Evolutionary conservation across 805 yeast genomes (phyloP).

Genomic region (Priceomyces castillae): DNA sequence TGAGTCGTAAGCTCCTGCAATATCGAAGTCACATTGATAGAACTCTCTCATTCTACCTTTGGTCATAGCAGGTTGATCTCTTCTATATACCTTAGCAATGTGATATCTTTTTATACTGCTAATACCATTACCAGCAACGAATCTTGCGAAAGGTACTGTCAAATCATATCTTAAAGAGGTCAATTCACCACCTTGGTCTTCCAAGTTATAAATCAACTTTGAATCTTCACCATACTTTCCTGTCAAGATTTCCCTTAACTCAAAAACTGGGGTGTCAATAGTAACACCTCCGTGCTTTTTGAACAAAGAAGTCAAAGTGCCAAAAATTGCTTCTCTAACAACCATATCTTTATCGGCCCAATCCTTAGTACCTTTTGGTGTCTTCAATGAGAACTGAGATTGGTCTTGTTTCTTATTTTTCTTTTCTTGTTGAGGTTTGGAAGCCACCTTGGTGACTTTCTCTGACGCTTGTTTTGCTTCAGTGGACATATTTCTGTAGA

Average conservation of each 20-base stretch:
- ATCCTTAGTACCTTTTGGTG: constrained; percentile 96
- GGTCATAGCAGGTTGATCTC: constrained; percentile 99
- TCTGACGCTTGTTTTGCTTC: constrained; percentile 6
- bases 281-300: constrained; percentile 98
- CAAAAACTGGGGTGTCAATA: constrained; percentile 97
- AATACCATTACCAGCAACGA: constrained; percentile 92
- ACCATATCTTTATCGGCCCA: constrained; percentile 99
- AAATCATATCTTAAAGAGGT: constrained; percentile 93
- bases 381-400: constrained; percentile 71
- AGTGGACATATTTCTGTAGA: constrained; percentile 15
- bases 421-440: constrained; percentile 13
- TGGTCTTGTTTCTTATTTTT: constrained; percentile 45
- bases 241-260: constrained; percentile 87
- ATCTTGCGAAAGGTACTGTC: constrained; percentile 98
- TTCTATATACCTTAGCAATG: constrained; percentile 96
- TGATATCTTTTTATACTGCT: constrained; percentile 90
- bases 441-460: constrained; percentile 3
- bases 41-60: constrained; percentile 99
- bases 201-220: constrained; percentile 89
- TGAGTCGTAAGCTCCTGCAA: constrained; percentile 88
- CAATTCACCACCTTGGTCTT: constrained; percentile 98
- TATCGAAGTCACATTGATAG: constrained; percentile 97
- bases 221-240: constrained; percentile 99
- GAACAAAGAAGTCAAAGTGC: constrained; percentile 68
- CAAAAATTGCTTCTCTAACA: constrained; percentile 83